A percentile compares a stretch with the other conserved stretches of the same genome.
Conservation (phyloP, 371 early-diverging fungal genomes). For the Ordospora colligata region DNA sequence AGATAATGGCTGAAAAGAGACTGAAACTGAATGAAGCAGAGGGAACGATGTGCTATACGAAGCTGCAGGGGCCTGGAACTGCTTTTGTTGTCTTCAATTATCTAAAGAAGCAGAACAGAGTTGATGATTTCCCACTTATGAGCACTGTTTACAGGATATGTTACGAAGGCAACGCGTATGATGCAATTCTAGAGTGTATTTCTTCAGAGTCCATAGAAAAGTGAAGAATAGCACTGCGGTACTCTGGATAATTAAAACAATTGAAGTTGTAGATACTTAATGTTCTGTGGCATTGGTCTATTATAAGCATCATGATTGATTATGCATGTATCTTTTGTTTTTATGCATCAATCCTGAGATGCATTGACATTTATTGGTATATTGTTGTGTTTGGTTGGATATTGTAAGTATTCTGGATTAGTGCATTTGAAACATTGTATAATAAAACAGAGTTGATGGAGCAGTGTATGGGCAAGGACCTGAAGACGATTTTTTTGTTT, state of each 20-base stretch:
- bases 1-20: constrained; percentile 35
- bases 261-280: no score
- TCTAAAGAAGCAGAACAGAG: constrained; percentile 59
- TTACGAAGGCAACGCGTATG: constrained; percentile 9
- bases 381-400: background rate
- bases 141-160: constrained; percentile 26
- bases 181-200: constrained; percentile 19
- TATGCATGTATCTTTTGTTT: no score
- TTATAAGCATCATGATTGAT: no score
- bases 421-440: background rate
- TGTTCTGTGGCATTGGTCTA: no score
- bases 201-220: constrained; percentile 15
- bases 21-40: constrained; percentile 74
- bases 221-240: background rate
- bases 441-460: background rate
- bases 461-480: background rate
- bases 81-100: constrained; percentile 75
- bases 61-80: constrained; percentile 86
- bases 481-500: constrained; percentile 67
- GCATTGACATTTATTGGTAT: background rate
- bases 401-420: background rate
- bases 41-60: constrained; percentile 83
- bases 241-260: background rate
- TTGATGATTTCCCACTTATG: constrained; percentile 49
- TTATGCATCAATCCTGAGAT: background rate